phyloP scores from a whole-genome alignment of 1,139 yeast species.

The Taphrina wiesneri region DNA sequence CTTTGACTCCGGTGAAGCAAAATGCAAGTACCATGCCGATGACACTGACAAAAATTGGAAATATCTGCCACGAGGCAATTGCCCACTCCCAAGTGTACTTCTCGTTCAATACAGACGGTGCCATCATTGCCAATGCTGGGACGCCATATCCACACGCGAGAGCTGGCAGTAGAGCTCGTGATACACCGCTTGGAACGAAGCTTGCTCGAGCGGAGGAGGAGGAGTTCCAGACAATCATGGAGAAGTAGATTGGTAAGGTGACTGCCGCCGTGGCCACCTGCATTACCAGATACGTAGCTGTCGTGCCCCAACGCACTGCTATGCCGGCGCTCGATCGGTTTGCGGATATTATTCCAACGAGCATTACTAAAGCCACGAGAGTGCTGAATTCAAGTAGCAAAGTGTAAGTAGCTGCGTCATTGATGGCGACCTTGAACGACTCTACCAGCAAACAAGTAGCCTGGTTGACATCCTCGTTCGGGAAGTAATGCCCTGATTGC shows the following conservation, averaged over 20 bases:
- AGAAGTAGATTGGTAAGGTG: slow-evolving; percentile 12
- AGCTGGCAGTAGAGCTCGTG: slow-evolving; percentile 29
- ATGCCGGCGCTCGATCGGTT: slow-evolving; percentile 20
- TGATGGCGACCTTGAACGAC: slow-evolving; percentile 5
- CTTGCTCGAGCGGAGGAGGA: slow-evolving; percentile 26
- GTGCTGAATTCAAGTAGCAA: slow-evolving; percentile 9
- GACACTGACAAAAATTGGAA: slow-evolving; percentile 11
- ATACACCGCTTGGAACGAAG: slow-evolving; percentile 23
- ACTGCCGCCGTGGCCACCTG: slow-evolving; percentile 18
- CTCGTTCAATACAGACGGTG: background rate
- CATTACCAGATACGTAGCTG: background rate
- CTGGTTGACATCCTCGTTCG: background rate
- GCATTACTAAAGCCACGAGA: slow-evolving; percentile 7
- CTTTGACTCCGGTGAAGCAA: slow-evolving; percentile 7
- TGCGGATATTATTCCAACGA: slow-evolving; percentile 20
- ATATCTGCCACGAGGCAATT: slow-evolving; percentile 21
- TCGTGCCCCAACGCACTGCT: slow-evolving; percentile 22
- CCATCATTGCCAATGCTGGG: slow-evolving; percentile 7
- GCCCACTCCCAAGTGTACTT: background rate
- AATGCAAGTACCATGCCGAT: slow-evolving; percentile 7
- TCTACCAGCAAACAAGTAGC: slow-evolving; percentile 3
- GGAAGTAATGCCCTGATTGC: slow-evolving; percentile 1
- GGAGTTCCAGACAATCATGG: slow-evolving; percentile 12
- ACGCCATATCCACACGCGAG: slow-evolving; percentile 5
- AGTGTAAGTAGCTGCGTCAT: slow-evolving; percentile 1